A percentile compares a stretch with the other conserved stretches of the same genome.
Evolutionary conservation across 31 red algal genomes (phyloP).

Genomic region (Odonthalia washingtoniensis): DNA sequence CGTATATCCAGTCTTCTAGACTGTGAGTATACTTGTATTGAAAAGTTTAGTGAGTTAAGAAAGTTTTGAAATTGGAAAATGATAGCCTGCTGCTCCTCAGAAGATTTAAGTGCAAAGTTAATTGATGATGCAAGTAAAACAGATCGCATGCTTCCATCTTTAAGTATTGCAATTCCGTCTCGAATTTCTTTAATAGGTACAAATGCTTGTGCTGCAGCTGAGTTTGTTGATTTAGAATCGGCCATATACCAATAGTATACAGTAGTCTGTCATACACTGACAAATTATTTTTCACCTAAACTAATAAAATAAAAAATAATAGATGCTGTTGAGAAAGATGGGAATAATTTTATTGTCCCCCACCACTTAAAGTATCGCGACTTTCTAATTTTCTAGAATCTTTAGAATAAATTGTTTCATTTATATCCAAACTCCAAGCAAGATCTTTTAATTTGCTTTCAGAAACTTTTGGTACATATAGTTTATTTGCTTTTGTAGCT

Average conservation of each 20-base stretch:
- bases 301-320: too few relatives aligned
- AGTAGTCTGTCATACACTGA: too few relatives aligned
- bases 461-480: conserved; percentile 21
- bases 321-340: too few relatives aligned
- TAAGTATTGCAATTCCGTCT: conserved; percentile 6
- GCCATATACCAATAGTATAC: too few relatives aligned
- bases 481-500: neutral
- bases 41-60: conserved; percentile 11
- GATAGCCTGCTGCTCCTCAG: conserved; percentile 9
- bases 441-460: conserved; percentile 21
- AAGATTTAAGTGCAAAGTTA: conserved; percentile 21
- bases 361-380: too few relatives aligned
- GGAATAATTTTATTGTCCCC: too few relatives aligned
- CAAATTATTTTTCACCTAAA: too few relatives aligned
- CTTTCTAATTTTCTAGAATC: too few relatives aligned
- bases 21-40: conserved; percentile 14
- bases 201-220: conserved; percentile 6
- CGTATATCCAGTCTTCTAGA: conserved; percentile 18
- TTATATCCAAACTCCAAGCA: conserved; percentile 7
- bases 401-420: too few relatives aligned
- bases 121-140: conserved; percentile 1
- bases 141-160: neutral
- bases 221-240: neutral
- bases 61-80: conserved; percentile 15
- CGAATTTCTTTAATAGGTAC: conserved; percentile 24